phyloP scores from a whole-genome alignment of 225 moss, liverwort and hornwort species.

The Rhytidiadelphus loreus region DNA sequence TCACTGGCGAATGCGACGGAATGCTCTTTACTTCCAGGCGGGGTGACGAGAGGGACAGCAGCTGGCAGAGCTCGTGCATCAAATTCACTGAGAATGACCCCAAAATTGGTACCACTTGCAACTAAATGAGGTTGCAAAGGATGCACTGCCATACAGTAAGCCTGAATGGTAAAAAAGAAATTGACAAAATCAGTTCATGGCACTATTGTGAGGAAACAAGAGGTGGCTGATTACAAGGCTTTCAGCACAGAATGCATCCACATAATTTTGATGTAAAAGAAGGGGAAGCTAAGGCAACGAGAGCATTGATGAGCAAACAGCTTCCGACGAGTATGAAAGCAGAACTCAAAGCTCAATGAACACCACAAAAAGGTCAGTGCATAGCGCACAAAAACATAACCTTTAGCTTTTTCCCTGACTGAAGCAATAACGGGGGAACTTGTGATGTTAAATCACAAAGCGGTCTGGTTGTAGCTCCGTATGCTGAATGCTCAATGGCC shows the following conservation, averaged over 20 bases:
- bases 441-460: constrained; percentile 85
- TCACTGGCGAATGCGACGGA: constrained; percentile 64
- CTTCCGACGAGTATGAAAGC: background rate
- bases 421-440: constrained; percentile 65
- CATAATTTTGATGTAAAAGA: background rate
- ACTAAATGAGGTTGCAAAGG: constrained; percentile 96
- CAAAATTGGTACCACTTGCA: constrained; percentile 91
- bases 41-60: constrained; percentile 72
- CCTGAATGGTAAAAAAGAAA: constrained; percentile 26
- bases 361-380: background rate
- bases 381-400: constrained; percentile 20
- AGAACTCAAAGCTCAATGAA: background rate
- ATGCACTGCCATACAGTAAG: constrained; percentile 87
- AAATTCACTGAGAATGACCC: constrained; percentile 89
- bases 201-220: background rate
- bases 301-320: background rate
- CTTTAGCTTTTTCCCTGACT: constrained; percentile 89
- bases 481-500: constrained; percentile 77
- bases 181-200: background rate
- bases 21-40: constrained; percentile 85
- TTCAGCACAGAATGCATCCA: background rate
- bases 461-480: constrained; percentile 72
- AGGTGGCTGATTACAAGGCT: background rate
- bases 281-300: background rate
- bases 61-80: constrained; percentile 91